These are phyloP conservation scores for Nothophytophthora sp. DNA, from an alignment of 352 stramenopile species.

Conservation along the genomic window DNA sequence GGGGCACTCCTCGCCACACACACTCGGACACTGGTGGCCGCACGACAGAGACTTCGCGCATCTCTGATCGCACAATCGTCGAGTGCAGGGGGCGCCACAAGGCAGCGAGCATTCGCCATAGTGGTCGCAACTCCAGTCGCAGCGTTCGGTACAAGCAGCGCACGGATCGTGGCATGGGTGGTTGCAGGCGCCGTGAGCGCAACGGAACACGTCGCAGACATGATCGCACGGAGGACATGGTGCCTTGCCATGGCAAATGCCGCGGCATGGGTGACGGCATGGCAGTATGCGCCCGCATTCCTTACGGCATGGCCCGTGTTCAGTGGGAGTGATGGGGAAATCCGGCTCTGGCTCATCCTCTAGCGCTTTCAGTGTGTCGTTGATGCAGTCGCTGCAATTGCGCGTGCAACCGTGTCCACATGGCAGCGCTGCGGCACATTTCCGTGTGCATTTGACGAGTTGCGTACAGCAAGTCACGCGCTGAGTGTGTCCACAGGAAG, in stretches of 20 bases:
- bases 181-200: conserved; percentile 61
- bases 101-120: conserved; percentile 51
- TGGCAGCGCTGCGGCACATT: conserved; percentile 14
- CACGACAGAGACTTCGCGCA: conserved; percentile 55
- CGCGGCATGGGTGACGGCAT: conserved; percentile 65
- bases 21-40: conserved; percentile 71
- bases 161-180: conserved; percentile 50
- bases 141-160: conserved; percentile 69
- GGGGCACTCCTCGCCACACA: conserved; percentile 80
- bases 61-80: conserved; percentile 43
- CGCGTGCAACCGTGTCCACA: conserved; percentile 45
- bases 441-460: conserved; percentile 21
- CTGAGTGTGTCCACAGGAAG: conserved; percentile 32
- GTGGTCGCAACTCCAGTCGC: conserved; percentile 76
- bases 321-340: conserved; percentile 31
- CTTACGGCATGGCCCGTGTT: conserved; percentile 54
- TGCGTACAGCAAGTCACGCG: conserved; percentile 20
- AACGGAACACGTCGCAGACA: conserved; percentile 52
- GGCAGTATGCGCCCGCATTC: conserved; percentile 60
- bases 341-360: conserved; percentile 18
- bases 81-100: conserved; percentile 53
- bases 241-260: conserved; percentile 49
- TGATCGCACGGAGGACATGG: conserved; percentile 57
- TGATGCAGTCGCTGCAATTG: conserved; percentile 34
- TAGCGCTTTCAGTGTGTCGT: conserved; percentile 28